Conservation (phyloP, 352 stramenopile genomes). For the Globisporangium sylvaticum region DNA sequence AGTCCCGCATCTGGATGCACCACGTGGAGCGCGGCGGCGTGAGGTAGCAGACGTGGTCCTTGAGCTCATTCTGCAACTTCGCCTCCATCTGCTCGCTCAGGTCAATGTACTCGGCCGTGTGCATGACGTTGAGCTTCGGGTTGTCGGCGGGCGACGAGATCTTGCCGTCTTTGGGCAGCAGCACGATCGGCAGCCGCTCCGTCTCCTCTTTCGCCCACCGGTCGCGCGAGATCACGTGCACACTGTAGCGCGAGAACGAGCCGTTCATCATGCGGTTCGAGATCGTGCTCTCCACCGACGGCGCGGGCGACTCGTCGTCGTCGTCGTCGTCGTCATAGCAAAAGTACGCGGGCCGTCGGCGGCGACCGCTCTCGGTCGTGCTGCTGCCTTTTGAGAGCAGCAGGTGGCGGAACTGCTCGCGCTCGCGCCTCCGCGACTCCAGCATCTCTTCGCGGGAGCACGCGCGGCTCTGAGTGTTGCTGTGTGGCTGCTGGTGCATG, state of each 20-base stretch:
- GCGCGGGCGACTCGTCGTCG: constrained; percentile 46
- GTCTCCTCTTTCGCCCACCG: constrained; percentile 67
- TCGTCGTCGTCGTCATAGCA: constrained; percentile 67
- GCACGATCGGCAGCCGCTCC: constrained; percentile 66
- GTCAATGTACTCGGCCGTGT: constrained; percentile 61
- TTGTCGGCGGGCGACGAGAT: constrained; percentile 71
- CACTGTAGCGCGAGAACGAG: constrained; percentile 68
- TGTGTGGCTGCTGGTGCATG: constrained; percentile 15
- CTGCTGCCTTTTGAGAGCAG: constrained; percentile 37
- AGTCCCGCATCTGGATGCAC: constrained; percentile 81
- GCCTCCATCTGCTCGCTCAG: constrained; percentile 58
- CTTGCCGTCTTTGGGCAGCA: constrained; percentile 63
- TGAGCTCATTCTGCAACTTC: constrained; percentile 31
- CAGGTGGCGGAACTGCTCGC: constrained; percentile 63
- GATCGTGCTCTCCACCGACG: constrained; percentile 75
- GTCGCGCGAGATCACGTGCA: constrained; percentile 70
- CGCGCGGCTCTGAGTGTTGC: constrained; percentile 16
- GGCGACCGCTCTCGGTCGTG: constrained; percentile 19
- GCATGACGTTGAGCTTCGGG: constrained; percentile 65
- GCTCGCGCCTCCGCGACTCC: constrained; percentile 54
- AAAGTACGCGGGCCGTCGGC: constrained; percentile 45
- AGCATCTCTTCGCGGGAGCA: constrained; percentile 73
- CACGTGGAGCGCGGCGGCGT: constrained; percentile 76
- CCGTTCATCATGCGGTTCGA: constrained; percentile 81
- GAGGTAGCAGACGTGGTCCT: constrained; percentile 44